Evolutionary conservation across 306 rosid genomes (phyloP), one percentile per base, ranked within the genome.

Genomic region (Cucurbita argyrosperma): DNA sequence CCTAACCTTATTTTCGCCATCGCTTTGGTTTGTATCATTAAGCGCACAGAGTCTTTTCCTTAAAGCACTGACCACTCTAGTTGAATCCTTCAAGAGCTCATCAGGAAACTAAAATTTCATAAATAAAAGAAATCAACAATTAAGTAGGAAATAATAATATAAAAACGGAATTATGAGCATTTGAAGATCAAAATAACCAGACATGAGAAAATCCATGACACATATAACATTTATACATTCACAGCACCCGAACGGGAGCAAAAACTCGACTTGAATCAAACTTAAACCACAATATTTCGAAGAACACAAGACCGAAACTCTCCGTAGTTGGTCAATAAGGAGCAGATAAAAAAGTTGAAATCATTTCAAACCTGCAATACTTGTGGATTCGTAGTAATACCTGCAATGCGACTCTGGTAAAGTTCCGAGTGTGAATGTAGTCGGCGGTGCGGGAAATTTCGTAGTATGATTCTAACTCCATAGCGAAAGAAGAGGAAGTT

Each of bases 371-470:
- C 8, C 16, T 42, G 16, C 35, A 65, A 52, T 40, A 64, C 3
- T 40, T n/a, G 51, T 26, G 13, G 8, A 64, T 53, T 59, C 45
- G 6, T 35, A 37, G 35, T 0, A 55, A 59, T 80, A 89, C 97
- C 89, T 92, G 97, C 71, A 93, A 84, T 80, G 87, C 98, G 68
- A 87, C 97, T 81, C 85, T 85, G 74, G 80, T 78, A 84, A 88
- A 89, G 68, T 79, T 84, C 53, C 75, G 90, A 71, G 59, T 52
- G 43, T 50, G 83, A 65, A 93, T 87, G 90, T 89, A 90, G 30
- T 85, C 66, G 8, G 85, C 89, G 30, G 96, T 84, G 72, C 87
- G 79, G 23, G 70, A 68, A 73, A 90, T 84, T 59, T 90, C 96
- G 83, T 86, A 90, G 23, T 73, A 82, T 15, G 88, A 79, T 74